phyloP scores from a whole-genome alignment of 2,329 filamentous ascomycete genomes.

The Pseudogymnoascus sp. region DNA sequence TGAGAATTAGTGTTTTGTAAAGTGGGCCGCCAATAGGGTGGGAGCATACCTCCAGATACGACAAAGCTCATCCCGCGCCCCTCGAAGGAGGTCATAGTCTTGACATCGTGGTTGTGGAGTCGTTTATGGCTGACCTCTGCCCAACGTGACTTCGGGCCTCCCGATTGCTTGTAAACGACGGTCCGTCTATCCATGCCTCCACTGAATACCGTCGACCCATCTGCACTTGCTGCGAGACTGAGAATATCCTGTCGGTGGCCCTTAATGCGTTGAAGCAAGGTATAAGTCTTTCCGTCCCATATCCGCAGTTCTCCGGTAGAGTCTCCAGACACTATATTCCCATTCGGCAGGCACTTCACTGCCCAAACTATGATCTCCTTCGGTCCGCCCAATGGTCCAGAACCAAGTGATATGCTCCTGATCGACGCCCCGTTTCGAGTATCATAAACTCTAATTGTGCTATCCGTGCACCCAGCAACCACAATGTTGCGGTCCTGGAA shows the following conservation, averaged over 20 bases:
- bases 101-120: conserved; percentile 91
- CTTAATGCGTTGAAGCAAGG: conserved; percentile 75
- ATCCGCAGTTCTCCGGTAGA: conserved; percentile 89
- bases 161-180: conserved; percentile 65
- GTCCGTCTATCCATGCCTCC: conserved; percentile 88
- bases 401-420: conserved; percentile 77
- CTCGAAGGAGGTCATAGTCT: conserved; percentile 87
- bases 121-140: conserved; percentile 75
- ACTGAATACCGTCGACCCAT: conserved; percentile 76
- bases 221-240: conserved; percentile 71
- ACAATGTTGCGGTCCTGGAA: conserved; percentile 79
- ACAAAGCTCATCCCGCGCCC: conserved; percentile 74
- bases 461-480: conserved; percentile 91
- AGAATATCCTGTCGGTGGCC: conserved; percentile 85
- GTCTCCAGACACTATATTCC: conserved; percentile 88
- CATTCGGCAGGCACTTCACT: conserved; percentile 77
- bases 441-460: conserved; percentile 86
- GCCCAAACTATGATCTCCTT: conserved; percentile 90
- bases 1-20: conserved; percentile 25
- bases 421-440: conserved; percentile 67
- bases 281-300: conserved; percentile 90
- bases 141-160: conserved; percentile 60
- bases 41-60: conserved; percentile 71
- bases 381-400: conserved; percentile 64
- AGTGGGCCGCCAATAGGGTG: background rate